These are phyloP conservation scores for Trichothecium roseum DNA, from an alignment of 2,329 filamentous ascomycete genomes.

Conservation along the genomic window DNA sequence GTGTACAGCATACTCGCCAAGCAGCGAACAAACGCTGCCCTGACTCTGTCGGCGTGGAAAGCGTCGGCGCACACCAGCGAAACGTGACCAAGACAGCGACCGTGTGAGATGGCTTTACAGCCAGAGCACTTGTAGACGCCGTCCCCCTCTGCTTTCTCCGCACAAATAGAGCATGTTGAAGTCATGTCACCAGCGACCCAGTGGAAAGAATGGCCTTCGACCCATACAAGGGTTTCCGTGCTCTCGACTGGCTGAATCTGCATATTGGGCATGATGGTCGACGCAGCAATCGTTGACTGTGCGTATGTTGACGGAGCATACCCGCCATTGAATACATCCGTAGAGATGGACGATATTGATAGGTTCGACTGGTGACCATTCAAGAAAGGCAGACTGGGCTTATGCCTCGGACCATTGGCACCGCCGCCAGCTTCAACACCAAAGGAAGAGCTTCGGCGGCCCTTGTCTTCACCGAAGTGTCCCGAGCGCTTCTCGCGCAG, in stretches of 20 bases:
- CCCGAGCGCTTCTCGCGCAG: constrained; percentile 90
- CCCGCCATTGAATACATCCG: constrained; percentile 51
- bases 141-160: constrained; percentile 61
- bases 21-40: constrained; percentile 54
- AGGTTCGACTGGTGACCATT: constrained; percentile 50
- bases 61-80: constrained; percentile 54
- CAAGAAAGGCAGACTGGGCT: constrained; percentile 66
- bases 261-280: constrained; percentile 79
- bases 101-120: constrained; percentile 48
- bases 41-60: constrained; percentile 51
- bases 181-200: constrained; percentile 49
- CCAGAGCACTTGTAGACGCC: constrained; percentile 65
- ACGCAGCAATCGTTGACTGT: constrained; percentile 75
- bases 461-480: constrained; percentile 69
- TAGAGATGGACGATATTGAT: constrained; percentile 48
- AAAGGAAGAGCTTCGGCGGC: constrained; percentile 90
- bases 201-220: constrained; percentile 73
- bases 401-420: constrained; percentile 42
- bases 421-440: constrained; percentile 62
- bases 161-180: constrained; percentile 61
- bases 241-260: constrained; percentile 69
- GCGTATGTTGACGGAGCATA: constrained; percentile 81
- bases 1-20: constrained; percentile 57
- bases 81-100: constrained; percentile 50
- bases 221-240: constrained; percentile 72